These are phyloP conservation scores for Lactarius sanguifluus DNA, from an alignment of 768 basidiomycete species.

Conservation along the genomic window DNA sequence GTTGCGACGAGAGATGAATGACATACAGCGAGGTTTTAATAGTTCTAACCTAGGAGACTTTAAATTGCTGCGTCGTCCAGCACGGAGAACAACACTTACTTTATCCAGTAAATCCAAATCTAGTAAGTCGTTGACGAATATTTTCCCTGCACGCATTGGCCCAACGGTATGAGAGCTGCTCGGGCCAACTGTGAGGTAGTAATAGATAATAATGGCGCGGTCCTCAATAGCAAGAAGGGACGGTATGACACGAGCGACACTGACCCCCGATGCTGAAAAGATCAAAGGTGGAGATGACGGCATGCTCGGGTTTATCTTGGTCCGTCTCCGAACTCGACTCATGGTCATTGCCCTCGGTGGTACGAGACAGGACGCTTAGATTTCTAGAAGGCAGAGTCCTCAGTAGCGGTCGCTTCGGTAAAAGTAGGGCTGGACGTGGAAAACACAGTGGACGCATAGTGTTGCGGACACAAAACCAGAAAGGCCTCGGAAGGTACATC, in stretches of 20 bases:
- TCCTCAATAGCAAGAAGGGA: neutral
- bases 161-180: slow-evolving; percentile 69
- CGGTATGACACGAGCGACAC: slow-evolving; percentile 40
- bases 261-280: slow-evolving; percentile 87
- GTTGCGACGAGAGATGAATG: neutral
- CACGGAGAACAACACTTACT: slow-evolving; percentile 39
- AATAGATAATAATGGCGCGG: neutral
- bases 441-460: neutral
- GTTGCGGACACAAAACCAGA: neutral
- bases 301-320: slow-evolving; percentile 54
- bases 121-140: slow-evolving; percentile 76
- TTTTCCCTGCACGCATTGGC: slow-evolving; percentile 90
- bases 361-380: neutral
- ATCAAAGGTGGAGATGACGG: slow-evolving; percentile 92
- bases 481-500: slow-evolving; percentile 6
- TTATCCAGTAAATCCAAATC: slow-evolving; percentile 69
- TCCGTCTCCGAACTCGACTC: slow-evolving; percentile 4
- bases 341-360: neutral
- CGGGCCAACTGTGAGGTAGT: slow-evolving; percentile 47
- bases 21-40: slow-evolving; percentile 84
- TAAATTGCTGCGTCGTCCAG: neutral
- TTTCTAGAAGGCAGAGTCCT: slow-evolving; percentile 10
- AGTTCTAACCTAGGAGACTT: slow-evolving; percentile 55
- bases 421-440: neutral
- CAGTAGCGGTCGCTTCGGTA: neutral